Evolutionary conservation across 306 rosid species (phyloP), one percentile per base, ranked within the genome.

Genomic region (Cajanus cajan): DNA sequence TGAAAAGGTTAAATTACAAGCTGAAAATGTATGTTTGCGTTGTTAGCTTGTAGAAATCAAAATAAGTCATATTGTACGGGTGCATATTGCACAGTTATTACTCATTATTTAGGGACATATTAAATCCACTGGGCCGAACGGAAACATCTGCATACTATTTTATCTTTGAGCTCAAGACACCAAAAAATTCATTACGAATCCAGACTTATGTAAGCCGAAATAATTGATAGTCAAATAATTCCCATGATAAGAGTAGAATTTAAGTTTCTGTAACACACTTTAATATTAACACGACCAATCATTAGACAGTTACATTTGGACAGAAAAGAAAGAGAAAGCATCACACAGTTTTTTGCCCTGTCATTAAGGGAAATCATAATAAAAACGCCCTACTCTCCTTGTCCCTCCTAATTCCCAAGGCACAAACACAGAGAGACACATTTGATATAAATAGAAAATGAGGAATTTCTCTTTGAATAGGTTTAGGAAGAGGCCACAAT

Each of bases 401-500:
- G 22, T 57, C 61, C 24, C 21, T 15, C 50, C 45, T 55, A 10
- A 40, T 45, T 37, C 74, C 19, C 48, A 45, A 76, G 72, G 71
- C 59, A 63, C 15, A 73, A 21, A 80, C 82, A 65, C 50, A 14
- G 44, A 68, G 33, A 78, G 45, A 45, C 22, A 80, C 28, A 63
- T 48, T 57, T 68, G 39, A 76, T 65, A 78, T 22, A 68, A 6
- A 22, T 15, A 57, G 39, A 44, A 63, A 66, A 16, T 40, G 50
- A 19, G 51, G 22, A 76, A 70, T 54, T 68, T 80, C 58, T 47
- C 22, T 66, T 71, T 51, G 16, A 80, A 70, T 73, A 19, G 76
- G 58, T 80, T 77, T 55, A 85, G 85, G n/a, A 73, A 71, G 57
- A 73, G 69, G 55, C 71, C 61, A 65, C 64, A 43, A 61, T 50